Evolutionary conservation across 176 grass and related monocot species (phyloP).

Genomic region (Oryza nivara): DNA sequence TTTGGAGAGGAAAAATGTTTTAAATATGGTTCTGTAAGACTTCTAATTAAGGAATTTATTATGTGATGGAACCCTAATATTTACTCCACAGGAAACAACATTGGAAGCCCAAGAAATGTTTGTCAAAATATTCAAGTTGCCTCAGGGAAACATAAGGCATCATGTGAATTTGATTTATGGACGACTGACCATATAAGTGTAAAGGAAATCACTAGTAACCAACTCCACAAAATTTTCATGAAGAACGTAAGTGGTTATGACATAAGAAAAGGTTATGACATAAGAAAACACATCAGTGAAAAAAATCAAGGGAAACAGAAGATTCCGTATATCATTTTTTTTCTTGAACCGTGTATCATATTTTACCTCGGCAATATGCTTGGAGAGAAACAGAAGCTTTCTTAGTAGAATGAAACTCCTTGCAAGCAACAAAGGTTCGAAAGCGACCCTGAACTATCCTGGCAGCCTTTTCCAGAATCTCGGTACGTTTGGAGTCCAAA

Average conservation of each 20-base stretch:
- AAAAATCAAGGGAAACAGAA: not conserved
- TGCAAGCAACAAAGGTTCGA: conserved; percentile 62
- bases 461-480: conserved; percentile 78
- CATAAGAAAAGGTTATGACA: conserved; percentile 14
- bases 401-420: conserved; percentile 57
- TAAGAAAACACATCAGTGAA: not conserved
- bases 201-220: not conserved
- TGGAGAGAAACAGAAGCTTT: conserved; percentile 65
- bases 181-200: not conserved
- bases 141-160: not conserved
- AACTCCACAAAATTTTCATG: conserved; percentile 13
- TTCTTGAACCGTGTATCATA: not conserved
- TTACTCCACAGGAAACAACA: not conserved
- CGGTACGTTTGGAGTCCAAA: conserved; percentile 72
- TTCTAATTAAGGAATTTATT: not conserved
- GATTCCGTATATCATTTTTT: not conserved
- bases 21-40: not conserved
- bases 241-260: conserved; percentile 8
- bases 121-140: not conserved
- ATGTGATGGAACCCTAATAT: not conserved
- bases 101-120: not conserved
- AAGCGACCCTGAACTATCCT: conserved; percentile 66
- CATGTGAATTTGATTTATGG: not conserved
- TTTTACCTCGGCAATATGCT: conserved; percentile 73
- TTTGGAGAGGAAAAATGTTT: not conserved